phyloP scores from a whole-genome alignment of 2,329 filamentous ascomycete genomes.

The Trichoderma arundinaceum region DNA sequence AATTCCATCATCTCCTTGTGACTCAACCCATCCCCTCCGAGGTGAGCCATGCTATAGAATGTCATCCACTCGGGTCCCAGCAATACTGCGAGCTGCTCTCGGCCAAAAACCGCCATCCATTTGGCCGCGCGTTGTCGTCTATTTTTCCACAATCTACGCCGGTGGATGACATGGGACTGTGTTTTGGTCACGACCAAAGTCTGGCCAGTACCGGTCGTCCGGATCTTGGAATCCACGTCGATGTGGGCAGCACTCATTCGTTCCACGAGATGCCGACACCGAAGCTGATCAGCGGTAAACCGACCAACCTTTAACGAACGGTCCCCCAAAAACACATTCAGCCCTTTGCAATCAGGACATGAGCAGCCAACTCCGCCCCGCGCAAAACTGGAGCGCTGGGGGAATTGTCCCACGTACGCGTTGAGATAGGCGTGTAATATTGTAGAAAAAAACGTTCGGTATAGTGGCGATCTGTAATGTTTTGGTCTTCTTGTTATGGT shows the following conservation, averaged over 20 bases:
- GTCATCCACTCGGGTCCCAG: constrained; percentile 7
- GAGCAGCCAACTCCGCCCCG: background rate
- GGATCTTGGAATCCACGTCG: no score
- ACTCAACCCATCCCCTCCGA: background rate
- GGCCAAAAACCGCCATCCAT: background rate
- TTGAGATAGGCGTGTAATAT: background rate
- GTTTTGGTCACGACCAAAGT: background rate
- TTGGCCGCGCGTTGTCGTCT: background rate
- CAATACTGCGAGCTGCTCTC: background rate
- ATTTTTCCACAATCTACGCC: background rate
- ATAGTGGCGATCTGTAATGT: background rate
- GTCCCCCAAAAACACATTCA: background rate
- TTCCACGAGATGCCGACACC: background rate
- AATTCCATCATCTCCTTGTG: background rate
- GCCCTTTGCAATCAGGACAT: constrained; percentile 9
- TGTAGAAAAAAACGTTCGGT: background rate
- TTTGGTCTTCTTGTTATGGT: background rate
- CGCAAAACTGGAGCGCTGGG: background rate
- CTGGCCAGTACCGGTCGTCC: background rate
- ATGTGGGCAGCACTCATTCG: background rate
- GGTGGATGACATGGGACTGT: no score
- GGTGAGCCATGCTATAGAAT: constrained; percentile 3
- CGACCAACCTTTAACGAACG: background rate
- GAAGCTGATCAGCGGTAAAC: background rate
- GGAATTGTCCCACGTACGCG: background rate